Evolutionary conservation across 805 yeast species (phyloP), one percentile per base, ranked within the genome.

Genomic region (Pichia rugopelliculosa): DNA sequence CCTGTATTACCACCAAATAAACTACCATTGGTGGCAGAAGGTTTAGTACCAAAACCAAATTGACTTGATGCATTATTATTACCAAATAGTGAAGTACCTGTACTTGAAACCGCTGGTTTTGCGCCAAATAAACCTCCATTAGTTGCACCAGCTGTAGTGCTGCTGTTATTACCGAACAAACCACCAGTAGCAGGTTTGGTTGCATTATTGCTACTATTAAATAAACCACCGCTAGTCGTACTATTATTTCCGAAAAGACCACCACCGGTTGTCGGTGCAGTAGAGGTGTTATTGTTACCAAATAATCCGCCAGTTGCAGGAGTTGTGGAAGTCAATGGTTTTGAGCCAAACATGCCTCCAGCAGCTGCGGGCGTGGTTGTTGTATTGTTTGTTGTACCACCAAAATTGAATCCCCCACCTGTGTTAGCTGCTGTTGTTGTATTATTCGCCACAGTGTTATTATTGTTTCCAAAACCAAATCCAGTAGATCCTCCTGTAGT

Each of bases 401-500:
- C 34, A 30, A 30, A 30, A 15, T 18, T n/a, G 7, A 30, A 30
- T 15, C 24, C 37, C 6, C 37, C 37, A 9, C 23, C 37, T 18
- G 37, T 37, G 15, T 13, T 22, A 7, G 39, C 22, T 21, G 17
- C 20, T 30, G 34, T 30, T 6, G 34, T n/a, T 15, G 34, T 44
- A n/a, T 58, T 53, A 48, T 54, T 48, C 7, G 59, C 22, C 18
- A 5, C 20, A 25, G 24, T 26, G 13, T 39, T 40, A 17, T 20
- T 26, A 18, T 40, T 44, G 36, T 36, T 42, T 23, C 40, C 79
- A 65, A 76, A 71, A 18, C 69, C 56, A 1, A 71, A 65, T 25
- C 59, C 64, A 23, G 55, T 21, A n/a, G 27, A 52, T 54, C 17
- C 20, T 34, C 25, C 22, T 10, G 45, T 20, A 17, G 23, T 46